phyloP scores from a whole-genome alignment of 2,329 filamentous ascomycete genomes.

The Fusarium sp. region DNA sequence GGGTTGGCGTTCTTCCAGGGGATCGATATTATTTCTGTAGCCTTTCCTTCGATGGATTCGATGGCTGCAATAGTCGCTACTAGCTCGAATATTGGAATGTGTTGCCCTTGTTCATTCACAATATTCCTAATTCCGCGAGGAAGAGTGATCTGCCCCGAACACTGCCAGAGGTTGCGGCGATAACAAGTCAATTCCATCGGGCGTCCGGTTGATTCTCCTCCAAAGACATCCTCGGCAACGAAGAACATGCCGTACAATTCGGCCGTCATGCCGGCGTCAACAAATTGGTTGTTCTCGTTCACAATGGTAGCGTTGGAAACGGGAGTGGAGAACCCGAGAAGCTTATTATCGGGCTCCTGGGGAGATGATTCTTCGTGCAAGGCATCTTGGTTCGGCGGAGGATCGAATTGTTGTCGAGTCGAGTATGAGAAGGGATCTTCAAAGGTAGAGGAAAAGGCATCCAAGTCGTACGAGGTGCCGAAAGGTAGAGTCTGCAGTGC shows the following conservation, averaged over 20 bases:
- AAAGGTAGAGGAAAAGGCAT: constrained; percentile 69
- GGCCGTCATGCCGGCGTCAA: constrained; percentile 74
- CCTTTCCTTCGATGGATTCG: constrained; percentile 91
- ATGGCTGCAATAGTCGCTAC: constrained; percentile 85
- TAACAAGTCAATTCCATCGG: constrained; percentile 93
- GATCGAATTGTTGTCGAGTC: constrained; percentile 58
- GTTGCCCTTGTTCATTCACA: constrained; percentile 78
- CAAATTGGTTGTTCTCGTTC: constrained; percentile 72
- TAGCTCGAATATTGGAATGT: constrained; percentile 79
- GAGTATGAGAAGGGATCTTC: constrained; percentile 74
- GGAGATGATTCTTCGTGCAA: constrained; percentile 61
- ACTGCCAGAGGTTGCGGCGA: constrained; percentile 93
- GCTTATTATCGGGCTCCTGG: constrained; percentile 72
- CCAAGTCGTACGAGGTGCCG: constrained; percentile 69
- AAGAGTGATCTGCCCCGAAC: constrained; percentile 85
- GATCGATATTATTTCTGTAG: constrained; percentile 94
- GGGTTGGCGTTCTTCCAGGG: constrained; percentile 88
- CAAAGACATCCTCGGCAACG: constrained; percentile 82
- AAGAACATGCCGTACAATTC: constrained; percentile 92
- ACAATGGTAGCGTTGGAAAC: constrained; percentile 69
- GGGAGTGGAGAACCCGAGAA: constrained; percentile 78
- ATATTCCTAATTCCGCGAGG: constrained; percentile 78
- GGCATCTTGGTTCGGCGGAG: constrained; percentile 55
- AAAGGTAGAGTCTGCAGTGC: constrained; percentile 59
- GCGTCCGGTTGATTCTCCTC: constrained; percentile 64